Percentiles rank a stretch among this genome's conserved stretches.
These are phyloP conservation scores for Starmerella powellii DNA, from an alignment of 805 yeast genomes.

Conservation along the genomic window DNA sequence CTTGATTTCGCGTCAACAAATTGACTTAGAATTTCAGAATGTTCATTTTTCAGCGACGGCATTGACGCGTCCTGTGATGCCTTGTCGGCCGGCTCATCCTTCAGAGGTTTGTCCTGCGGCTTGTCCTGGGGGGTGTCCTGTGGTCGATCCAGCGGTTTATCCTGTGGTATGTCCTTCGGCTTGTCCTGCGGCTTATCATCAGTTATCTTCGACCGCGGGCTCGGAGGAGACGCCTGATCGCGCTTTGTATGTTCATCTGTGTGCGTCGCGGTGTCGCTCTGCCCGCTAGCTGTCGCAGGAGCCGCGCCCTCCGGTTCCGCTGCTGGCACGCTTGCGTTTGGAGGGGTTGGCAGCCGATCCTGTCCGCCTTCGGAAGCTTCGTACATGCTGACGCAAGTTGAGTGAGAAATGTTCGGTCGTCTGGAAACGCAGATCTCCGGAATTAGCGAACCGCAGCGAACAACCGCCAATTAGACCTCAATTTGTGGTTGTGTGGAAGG, in stretches of 20 bases:
- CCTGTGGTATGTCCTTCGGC: no score
- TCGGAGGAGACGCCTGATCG: not conserved
- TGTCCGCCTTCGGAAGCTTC: not conserved
- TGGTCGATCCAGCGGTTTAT: no score
- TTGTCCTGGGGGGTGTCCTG: no score
- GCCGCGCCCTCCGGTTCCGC: not conserved
- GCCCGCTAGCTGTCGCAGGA: not conserved
- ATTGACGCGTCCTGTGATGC: no score
- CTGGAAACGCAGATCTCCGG: not conserved
- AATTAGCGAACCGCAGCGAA: no score
- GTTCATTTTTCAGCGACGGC: not conserved
- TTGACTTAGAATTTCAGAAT: not conserved
- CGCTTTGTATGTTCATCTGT: no score
- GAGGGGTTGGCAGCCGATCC: not conserved
- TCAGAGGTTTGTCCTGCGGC: no score
- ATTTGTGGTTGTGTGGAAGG: not conserved
- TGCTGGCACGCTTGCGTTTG: not conserved
- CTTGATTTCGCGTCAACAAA: not conserved
- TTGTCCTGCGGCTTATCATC: not conserved
- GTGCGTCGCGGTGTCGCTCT: not conserved
- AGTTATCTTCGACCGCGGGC: not conserved
- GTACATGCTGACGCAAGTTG: no score
- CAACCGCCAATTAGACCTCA: no score
- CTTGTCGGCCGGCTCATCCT: no score
- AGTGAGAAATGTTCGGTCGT: not conserved